These are phyloP conservation scores for Leishmania turanica DNA, from an alignment of 208 protist genomes.

Conservation along the genomic window DNA sequence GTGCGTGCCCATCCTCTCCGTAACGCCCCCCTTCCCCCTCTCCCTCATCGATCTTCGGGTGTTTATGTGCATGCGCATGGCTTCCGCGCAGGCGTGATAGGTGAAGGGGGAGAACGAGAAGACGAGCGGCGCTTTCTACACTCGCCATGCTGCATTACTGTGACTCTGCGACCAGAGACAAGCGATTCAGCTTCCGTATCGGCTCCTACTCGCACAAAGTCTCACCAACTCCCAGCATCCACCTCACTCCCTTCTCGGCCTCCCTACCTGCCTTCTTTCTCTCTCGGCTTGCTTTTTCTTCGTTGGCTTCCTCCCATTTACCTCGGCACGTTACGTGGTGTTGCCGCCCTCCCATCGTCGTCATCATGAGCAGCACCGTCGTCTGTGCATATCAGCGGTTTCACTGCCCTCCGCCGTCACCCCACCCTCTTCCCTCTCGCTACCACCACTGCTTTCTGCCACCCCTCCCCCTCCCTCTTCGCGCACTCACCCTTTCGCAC, in stretches of 20 bases:
- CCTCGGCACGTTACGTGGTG: not conserved
- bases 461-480: not conserved
- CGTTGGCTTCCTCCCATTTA: slow-evolving; percentile 1
- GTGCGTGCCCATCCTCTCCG: not conserved
- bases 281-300: slow-evolving; percentile 3
- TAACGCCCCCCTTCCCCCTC: not conserved
- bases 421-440: not conserved
- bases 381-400: not conserved
- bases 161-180: not conserved
- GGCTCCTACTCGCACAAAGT: not conserved
- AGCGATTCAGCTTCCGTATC: not conserved
- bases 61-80: not conserved
- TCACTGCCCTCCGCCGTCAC: not conserved
- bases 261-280: not conserved
- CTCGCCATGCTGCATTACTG: not conserved
- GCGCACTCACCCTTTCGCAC: not conserved
- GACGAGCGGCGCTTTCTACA: not conserved
- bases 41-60: not conserved
- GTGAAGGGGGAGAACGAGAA: not conserved
- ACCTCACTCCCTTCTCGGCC: not conserved
- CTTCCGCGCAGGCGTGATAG: not conserved
- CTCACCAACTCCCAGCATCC: not conserved
- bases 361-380: slow-evolving; percentile 8
- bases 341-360: not conserved
- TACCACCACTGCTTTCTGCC: not conserved